Conservation (phyloP, 1,284 basidiomycete species). For the Kwoniella shivajii region DNA sequence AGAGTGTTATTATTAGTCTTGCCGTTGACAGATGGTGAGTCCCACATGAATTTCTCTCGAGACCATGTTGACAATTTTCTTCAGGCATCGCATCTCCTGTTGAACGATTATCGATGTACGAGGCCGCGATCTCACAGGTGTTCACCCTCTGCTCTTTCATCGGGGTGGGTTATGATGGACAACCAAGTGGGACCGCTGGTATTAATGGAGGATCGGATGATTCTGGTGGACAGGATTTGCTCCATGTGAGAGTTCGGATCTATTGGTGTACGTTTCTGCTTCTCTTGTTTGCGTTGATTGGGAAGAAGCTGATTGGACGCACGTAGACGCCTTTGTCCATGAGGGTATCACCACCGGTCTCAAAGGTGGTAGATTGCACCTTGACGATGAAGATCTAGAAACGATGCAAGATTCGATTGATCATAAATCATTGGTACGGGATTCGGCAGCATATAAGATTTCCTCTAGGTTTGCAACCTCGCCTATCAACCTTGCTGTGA, state of each 20-base stretch:
- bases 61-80: background rate
- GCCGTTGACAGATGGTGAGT: constrained; percentile 76
- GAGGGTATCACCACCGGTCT: constrained; percentile 76
- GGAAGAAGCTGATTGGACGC: constrained; percentile 4
- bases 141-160: constrained; percentile 68
- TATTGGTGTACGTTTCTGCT: constrained; percentile 66
- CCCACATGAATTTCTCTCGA: background rate
- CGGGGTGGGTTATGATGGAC: constrained; percentile 59
- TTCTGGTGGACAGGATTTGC: constrained; percentile 29
- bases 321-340: constrained; percentile 65
- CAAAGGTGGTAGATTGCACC: constrained; percentile 70
- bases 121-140: constrained; percentile 66
- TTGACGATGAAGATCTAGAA: constrained; percentile 67
- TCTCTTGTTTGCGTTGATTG: constrained; percentile 45
- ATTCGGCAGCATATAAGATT: constrained; percentile 49
- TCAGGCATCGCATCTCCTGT: constrained; percentile 59
- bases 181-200: constrained; percentile 48
- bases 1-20: constrained; percentile 72
- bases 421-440: constrained; percentile 44
- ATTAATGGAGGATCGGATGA: constrained; percentile 56
- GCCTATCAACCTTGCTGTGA: constrained; percentile 65
- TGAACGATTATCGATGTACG: constrained; percentile 65
- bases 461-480: constrained; percentile 59
- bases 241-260: constrained; percentile 67
- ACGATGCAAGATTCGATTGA: constrained; percentile 69